A percentile compares a stretch with the other conserved stretches of the same genome.
phyloP scores from a whole-genome alignment of 257 asterid species.

The Galeopsis tetrahit region DNA sequence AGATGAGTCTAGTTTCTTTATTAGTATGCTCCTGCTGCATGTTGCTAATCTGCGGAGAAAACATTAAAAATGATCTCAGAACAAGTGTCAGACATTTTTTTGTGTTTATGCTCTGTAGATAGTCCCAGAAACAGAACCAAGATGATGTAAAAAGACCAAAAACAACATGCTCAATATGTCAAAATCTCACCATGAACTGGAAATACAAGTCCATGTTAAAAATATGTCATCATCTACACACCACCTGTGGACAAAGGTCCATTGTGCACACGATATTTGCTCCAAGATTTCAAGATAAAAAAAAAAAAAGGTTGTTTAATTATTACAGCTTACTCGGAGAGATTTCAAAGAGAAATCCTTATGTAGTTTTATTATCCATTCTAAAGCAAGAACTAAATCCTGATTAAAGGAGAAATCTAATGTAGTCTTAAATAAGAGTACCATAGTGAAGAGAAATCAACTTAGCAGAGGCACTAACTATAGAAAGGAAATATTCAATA shows the following conservation, averaged over 20 bases:
- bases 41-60: slow-evolving; percentile 52
- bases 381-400: slow-evolving; percentile 21
- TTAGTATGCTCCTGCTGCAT: slow-evolving; percentile 69
- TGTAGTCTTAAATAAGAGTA: slow-evolving; percentile 4
- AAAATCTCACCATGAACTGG: not conserved
- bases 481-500: slow-evolving; percentile 4
- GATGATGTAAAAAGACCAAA: slow-evolving; percentile 26
- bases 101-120: slow-evolving; percentile 14
- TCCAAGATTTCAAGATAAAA: slow-evolving; percentile 20
- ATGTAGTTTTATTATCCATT: slow-evolving; percentile 11
- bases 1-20: slow-evolving; percentile 61
- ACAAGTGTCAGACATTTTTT: slow-evolving; percentile 14
- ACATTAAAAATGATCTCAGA: slow-evolving; percentile 34
- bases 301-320: not conserved
- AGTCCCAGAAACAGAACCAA: slow-evolving; percentile 22
- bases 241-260: not conserved
- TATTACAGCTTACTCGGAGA: slow-evolving; percentile 18
- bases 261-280: slow-evolving; percentile 19
- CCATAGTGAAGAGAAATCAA: not conserved
- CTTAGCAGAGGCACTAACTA: not conserved
- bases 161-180: slow-evolving; percentile 22
- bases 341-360: not conserved
- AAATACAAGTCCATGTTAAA: not conserved
- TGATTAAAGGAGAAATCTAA: slow-evolving; percentile 11
- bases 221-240: slow-evolving; percentile 12